Percentiles rank a stretch among this genome's conserved stretches.
Conservation (phyloP, 345 rosid species). For the Eucalyptus fibrosa region DNA sequence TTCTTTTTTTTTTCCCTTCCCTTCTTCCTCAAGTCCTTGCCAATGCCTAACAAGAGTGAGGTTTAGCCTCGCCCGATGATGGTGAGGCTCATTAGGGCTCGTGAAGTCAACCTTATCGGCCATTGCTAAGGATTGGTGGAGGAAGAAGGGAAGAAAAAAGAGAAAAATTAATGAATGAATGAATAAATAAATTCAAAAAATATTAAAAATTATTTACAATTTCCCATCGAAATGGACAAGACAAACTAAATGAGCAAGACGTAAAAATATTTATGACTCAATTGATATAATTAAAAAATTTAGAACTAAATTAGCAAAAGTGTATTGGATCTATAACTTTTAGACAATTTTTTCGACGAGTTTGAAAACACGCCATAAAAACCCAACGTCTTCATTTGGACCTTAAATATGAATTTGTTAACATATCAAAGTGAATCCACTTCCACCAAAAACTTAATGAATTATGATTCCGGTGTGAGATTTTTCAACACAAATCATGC, state of each 20-base stretch:
- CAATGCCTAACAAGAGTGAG: neutral
- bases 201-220: too few species aligned
- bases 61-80: accelerated
- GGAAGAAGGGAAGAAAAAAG: too few species aligned
- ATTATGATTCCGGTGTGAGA: too few species aligned
- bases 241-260: neutral
- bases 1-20: neutral
- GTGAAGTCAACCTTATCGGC: neutral
- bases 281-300: too few species aligned
- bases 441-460: neutral
- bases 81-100: accelerated
- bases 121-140: neutral
- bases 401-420: neutral
- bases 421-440: neutral
- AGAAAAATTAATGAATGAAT: too few species aligned
- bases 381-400: neutral
- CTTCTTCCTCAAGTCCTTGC: accelerated
- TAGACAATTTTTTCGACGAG: accelerated
- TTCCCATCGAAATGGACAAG: too few species aligned
- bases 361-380: accelerated
- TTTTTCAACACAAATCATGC: neutral
- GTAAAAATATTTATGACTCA: too few species aligned
- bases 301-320: too few species aligned
- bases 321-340: too few species aligned
- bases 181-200: accelerated